Evolutionary conservation across 2,329 filamentous ascomycete species (phyloP), one percentile per base, ranked within the genome.

Genomic region (Neonectria sp.): DNA sequence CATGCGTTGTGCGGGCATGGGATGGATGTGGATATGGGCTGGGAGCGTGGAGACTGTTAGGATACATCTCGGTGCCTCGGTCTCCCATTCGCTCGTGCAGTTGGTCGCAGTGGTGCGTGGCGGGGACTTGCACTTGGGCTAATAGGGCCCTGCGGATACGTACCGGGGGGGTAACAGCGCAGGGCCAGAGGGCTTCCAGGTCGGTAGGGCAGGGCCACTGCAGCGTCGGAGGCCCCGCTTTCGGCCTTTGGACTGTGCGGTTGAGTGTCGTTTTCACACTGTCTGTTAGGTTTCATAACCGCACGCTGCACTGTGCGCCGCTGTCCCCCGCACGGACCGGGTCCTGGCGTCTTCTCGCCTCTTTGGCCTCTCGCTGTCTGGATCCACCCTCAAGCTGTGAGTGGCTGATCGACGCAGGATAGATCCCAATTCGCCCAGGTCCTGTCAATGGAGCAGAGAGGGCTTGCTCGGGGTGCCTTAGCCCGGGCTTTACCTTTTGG

Each of bases 351-450:
- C 25, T 6, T 33, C 51, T 35, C 31, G 11, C 51, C 51, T 53
- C 29, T 53, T 35, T 24, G 17, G 51, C 15, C 51, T 31, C 49
- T 53, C n/a, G 46, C 55, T 70, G 58, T 51, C 57, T 21, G 46
- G 63, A 45, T 52, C 55, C 56, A 49, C 33, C 48, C 48, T 69
- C 46, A 40, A 49, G 51, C 69, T 64, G 37, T 64, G 61, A n/a
- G 25, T 45, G 43, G 52, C 35, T 40, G n/a, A 27, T 29, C 35
- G 24, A n/a, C 6, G 33, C 56, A 61, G n/a, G 43, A 66, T 52
- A 33, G 27, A 65, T 60, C 52, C 55, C 53, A 52, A 55, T 46
- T 29, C 33, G 43, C 25, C 52, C 52, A 31, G 35, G 52, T 33
- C 31, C 17, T 7, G 37, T 37, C 15, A 11, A 33, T 9, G 31